Conservation (phyloP, 1,284 basidiomycete species). For the Cutaneotrichosporon sp. region DNA sequence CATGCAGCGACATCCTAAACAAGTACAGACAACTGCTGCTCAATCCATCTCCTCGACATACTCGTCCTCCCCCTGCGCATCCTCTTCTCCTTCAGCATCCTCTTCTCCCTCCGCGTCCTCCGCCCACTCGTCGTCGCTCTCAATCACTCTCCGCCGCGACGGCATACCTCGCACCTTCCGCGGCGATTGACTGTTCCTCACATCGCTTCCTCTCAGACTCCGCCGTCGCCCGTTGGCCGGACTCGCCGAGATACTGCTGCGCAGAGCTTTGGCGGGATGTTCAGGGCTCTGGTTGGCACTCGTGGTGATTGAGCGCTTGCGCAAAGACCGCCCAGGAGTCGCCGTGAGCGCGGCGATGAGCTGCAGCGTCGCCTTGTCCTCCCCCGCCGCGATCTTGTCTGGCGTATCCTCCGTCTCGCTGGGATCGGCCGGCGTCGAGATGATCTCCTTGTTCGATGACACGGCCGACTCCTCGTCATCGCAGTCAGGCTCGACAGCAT, state of each 20-base stretch:
- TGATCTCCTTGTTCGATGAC: slow-evolving; percentile 13
- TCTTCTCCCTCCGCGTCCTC: background rate
- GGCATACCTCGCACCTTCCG: background rate
- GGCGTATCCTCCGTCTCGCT: slow-evolving; percentile 7
- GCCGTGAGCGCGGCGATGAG: slow-evolving; percentile 32
- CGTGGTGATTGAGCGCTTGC: slow-evolving; percentile 22
- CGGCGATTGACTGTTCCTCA: background rate
- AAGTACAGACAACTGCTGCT: background rate
- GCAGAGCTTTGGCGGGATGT: slow-evolving; percentile 5
- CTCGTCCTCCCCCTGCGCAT: background rate
- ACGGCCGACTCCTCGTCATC: slow-evolving; percentile 1
- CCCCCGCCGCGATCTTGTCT: slow-evolving; percentile 21
- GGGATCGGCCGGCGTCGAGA: slow-evolving; percentile 8
- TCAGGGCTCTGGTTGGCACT: slow-evolving; percentile 6
- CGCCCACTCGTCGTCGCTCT: background rate
- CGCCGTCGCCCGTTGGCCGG: background rate
- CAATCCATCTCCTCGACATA: background rate
- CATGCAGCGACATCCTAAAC: no score
- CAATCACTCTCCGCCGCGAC: background rate
- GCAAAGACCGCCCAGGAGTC: slow-evolving; percentile 26
- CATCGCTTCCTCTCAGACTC: background rate
- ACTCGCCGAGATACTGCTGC: slow-evolving; percentile 1
- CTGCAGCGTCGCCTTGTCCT: slow-evolving; percentile 37
- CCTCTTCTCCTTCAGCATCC: background rate
- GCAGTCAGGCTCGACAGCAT: background rate